Percentiles rank a stretch among this genome's conserved stretches.
Conservation (phyloP, 164 flowering plant genomes). For the Vitis rupestris region DNA sequence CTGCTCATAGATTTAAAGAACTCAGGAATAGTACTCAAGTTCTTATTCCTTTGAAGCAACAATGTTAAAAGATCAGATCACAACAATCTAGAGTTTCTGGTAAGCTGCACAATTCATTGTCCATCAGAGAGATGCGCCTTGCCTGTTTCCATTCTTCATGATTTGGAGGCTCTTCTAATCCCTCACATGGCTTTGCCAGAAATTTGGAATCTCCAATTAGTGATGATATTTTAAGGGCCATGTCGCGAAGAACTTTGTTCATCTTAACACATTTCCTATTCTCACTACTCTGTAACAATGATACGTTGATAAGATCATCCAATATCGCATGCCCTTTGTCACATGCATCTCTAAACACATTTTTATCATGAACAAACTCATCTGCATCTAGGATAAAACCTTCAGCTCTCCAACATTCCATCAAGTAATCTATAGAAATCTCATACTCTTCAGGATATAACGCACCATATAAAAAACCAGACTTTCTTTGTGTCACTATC, state of each 20-base stretch:
- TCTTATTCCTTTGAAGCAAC: slow-evolving; percentile 5
- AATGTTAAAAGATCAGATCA: neutral
- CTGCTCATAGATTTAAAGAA: slow-evolving; percentile 14
- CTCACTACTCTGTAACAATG: neutral
- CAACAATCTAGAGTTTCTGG: neutral
- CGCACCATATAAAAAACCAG: slow-evolving; percentile 10
- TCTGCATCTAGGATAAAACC: neutral
- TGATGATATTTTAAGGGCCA: neutral
- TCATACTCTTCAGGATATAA: slow-evolving; percentile 10
- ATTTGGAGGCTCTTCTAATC: neutral
- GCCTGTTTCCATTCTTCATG: slow-evolving; percentile 7
- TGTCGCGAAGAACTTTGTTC: neutral
- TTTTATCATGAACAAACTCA: neutral
- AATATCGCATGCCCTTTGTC: neutral
- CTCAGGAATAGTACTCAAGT: slow-evolving; percentile 4
- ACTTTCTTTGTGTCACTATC: neutral
- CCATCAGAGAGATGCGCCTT: neutral
- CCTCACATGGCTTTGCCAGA: neutral
- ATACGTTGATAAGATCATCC: neutral
- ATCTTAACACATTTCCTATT: neutral
- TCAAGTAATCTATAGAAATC: slow-evolving; percentile 5
- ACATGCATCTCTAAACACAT: neutral
- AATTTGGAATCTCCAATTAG: neutral
- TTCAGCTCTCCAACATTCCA: slow-evolving; percentile 14
- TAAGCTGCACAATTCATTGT: neutral